Conservation (phyloP, 768 basidiomycete genomes). For the Sutorius australiensis region DNA sequence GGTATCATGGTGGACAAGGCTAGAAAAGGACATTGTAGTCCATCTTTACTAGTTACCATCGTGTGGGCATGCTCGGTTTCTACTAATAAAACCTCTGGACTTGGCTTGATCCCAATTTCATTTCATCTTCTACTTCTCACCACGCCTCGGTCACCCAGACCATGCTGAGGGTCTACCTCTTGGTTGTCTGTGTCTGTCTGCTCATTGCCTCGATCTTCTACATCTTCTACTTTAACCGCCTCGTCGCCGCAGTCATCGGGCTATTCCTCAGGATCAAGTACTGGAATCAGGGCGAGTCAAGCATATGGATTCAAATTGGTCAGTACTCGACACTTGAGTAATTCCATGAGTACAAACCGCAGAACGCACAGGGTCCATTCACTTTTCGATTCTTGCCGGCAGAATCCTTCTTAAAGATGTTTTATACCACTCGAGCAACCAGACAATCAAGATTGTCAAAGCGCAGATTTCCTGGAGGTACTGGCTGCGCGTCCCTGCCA, state of each 20-base stretch:
- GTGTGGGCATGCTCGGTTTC: constrained; percentile 3
- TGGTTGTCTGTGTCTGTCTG: constrained; percentile 60
- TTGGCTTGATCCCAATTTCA: neutral
- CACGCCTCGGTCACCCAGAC: neutral
- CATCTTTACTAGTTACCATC: neutral
- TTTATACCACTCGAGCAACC: constrained; percentile 87
- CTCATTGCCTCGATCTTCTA: constrained; percentile 59
- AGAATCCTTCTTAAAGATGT: constrained; percentile 86
- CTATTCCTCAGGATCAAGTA: constrained; percentile 62
- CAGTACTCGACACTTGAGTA: constrained; percentile 17
- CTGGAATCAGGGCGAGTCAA: constrained; percentile 76
- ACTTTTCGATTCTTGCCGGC: constrained; percentile 85
- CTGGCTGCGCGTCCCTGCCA: constrained; percentile 80
- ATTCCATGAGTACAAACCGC: neutral
- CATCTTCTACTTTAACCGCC: constrained; percentile 89
- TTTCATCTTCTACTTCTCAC: neutral
- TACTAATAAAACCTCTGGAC: neutral
- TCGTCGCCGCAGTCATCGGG: constrained; percentile 67
- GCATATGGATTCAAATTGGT: constrained; percentile 85
- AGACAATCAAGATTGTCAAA: constrained; percentile 80
- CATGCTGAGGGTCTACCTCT: constrained; percentile 59
- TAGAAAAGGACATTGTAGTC: neutral
- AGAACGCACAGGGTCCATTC: constrained; percentile 66
- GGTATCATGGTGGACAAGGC: constrained; percentile 12
- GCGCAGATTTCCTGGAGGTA: constrained; percentile 90